Base-by-base conservation (phyloP, 805 yeast genomes). In the Teunomyces aglyptinius region DNA sequence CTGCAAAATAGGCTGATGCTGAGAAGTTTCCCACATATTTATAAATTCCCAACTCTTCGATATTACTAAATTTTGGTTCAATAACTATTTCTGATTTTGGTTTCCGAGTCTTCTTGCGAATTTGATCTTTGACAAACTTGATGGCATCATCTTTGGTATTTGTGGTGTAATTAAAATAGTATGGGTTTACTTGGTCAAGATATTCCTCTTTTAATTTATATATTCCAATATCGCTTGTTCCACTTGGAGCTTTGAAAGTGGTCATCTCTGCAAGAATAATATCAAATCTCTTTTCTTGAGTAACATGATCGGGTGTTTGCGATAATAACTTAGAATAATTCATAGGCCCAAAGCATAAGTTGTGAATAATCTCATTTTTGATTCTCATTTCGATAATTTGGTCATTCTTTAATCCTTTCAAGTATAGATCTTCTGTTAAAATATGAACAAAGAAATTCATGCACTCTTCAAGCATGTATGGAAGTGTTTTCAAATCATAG, bases 91-190 rank as follows among this genome's bases (percentile, higher is more conserved):
- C 81, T 3, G 75, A 69, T 16, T 67, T 50, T 1, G 73, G 67
- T 3, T 70, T 59, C 1, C 63, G 57, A 1, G 66, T 64, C 20
- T 66, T 58, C 46, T 72, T 67, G 7, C 78, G 73, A 34, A 76
- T 62, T 22, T 77, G 60, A 28, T 77, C 78, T 54, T 83, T 82
- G 26, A 87, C 66, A 4, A 81, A 66, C 38, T 75, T 77, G 46
- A 86, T 85, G 5, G 96, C 92, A 49, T 89, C 97, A 46, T 89
- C 97, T 45, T 92, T 78, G 44, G 82, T 83, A 54, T 89, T 89
- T 0, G 92, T 69, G 0, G 86, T 72, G 55, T 85, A 86, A 55
- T 89, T 90, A 48, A 87, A 75, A 59, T 85, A 92, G 58, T 81
- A 91, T 0, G 97, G 96, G 48, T 75, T 71, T 4, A 72, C 54